Evolutionary conservation across 163 green algal genomes (phyloP).

Genomic region (Scenedesmus sp.): DNA sequence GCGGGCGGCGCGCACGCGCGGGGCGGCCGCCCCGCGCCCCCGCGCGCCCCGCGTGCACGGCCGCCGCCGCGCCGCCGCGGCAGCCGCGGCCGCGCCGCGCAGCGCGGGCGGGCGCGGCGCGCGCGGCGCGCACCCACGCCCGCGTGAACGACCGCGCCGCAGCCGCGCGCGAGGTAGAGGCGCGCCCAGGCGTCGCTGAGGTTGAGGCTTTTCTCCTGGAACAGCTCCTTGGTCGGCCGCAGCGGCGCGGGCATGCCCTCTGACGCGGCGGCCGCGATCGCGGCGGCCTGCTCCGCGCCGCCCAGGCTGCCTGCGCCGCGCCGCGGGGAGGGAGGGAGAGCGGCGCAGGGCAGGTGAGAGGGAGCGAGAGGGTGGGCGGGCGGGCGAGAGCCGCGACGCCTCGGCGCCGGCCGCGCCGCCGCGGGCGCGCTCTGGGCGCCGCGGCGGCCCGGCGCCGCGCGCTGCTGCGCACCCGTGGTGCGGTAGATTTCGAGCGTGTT

Average conservation of each 20-base stretch:
- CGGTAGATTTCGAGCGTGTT: constrained; percentile 45
- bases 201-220: constrained; percentile 40
- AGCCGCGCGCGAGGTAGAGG: constrained; percentile 77
- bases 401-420: too few species aligned
- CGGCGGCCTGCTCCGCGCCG: constrained; percentile 31
- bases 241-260: constrained; percentile 38
- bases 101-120: too few species aligned
- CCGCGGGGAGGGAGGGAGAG: too few species aligned
- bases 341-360: neutral
- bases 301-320: constrained; percentile 37
- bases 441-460: too few species aligned
- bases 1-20: too few species aligned
- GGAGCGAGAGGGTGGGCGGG: too few species aligned
- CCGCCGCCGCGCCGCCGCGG: neutral
- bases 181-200: constrained; percentile 71
- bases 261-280: constrained; percentile 23
- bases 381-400: too few species aligned
- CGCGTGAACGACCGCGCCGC: constrained; percentile 68
- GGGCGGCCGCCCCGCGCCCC: too few species aligned
- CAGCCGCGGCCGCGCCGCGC: too few species aligned
- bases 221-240: constrained; percentile 39
- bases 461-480: constrained; percentile 25
- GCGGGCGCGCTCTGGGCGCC: too few species aligned
- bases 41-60: neutral
- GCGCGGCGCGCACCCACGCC: constrained; percentile 45